Evolutionary conservation across 2,329 filamentous ascomycete genomes (phyloP).

Genomic region (Arthrobotrys megalospora): DNA sequence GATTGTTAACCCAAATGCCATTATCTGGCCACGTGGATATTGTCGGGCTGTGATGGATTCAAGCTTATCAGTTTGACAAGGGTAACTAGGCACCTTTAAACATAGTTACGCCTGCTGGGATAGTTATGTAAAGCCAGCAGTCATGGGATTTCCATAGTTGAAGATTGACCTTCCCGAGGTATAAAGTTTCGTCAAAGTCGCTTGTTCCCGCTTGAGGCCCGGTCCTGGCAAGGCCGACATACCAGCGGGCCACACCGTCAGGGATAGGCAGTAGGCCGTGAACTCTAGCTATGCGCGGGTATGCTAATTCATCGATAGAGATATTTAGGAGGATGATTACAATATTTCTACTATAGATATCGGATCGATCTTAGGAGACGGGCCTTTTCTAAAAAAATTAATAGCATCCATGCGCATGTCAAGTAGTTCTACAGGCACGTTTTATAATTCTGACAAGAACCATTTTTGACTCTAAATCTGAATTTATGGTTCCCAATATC

Average conservation of each 20-base stretch:
- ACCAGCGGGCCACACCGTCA: neutral
- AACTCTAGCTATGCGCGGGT: too few relatives aligned
- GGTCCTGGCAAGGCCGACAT: slow-evolving; percentile 1
- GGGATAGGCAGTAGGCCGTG: neutral
- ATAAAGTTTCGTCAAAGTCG: slow-evolving; percentile 16
- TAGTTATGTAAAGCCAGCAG: slow-evolving; percentile 3
- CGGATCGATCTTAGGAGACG: too few relatives aligned
- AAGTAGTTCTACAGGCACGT: too few relatives aligned
- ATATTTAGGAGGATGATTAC: too few relatives aligned
- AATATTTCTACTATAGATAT: too few relatives aligned
- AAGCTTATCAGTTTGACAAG: slow-evolving; percentile 1
- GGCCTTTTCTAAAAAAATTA: too few relatives aligned
- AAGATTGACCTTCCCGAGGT: slow-evolving; percentile 23
- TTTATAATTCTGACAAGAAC: neutral
- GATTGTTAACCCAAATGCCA: neutral
- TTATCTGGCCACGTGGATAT: neutral
- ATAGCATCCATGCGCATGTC: too few relatives aligned
- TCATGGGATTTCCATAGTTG: slow-evolving; percentile 21
- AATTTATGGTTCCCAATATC: neutral
- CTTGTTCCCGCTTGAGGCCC: slow-evolving; percentile 26
- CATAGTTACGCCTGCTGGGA: neutral
- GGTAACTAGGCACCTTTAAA: slow-evolving; percentile 9
- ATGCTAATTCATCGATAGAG: too few relatives aligned
- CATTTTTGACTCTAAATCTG: neutral
- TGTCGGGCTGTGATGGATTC: neutral